These are phyloP conservation scores for Coprinellus aureogranulatus DNA, from an alignment of 768 basidiomycete genomes.

Conservation along the genomic window DNA sequence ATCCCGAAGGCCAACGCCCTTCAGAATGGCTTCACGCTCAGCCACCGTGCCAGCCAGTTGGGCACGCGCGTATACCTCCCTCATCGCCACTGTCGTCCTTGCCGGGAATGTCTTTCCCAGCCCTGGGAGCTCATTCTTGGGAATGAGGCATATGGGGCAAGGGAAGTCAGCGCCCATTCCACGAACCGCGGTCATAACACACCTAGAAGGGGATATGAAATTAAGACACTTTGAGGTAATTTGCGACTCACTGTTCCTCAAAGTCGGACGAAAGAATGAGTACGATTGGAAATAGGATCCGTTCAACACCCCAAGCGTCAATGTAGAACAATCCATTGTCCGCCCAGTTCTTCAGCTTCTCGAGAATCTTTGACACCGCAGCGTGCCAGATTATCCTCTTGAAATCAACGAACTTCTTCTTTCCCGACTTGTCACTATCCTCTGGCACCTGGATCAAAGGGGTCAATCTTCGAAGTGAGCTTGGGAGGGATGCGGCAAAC, in stretches of 20 bases:
- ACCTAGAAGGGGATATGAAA: constrained; percentile 15
- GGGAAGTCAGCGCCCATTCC: constrained; percentile 27
- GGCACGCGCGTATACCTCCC: constrained; percentile 11
- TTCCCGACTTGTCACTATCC: constrained; percentile 26
- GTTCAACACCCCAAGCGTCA: constrained; percentile 16
- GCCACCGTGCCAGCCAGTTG: background rate
- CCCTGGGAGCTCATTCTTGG: constrained; percentile 19
- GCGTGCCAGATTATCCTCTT: constrained; percentile 38
- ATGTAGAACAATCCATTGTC: background rate
- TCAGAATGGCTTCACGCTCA: constrained; percentile 19
- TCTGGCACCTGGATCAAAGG: constrained; percentile 27
- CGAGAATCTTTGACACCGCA: background rate
- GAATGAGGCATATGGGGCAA: constrained; percentile 36
- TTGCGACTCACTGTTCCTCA: constrained; percentile 41
- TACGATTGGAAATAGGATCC: constrained; percentile 33
- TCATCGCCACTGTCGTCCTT: constrained; percentile 15
- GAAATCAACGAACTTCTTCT: constrained; percentile 27
- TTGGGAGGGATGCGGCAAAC: background rate
- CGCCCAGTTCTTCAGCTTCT: background rate
- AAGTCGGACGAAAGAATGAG: constrained; percentile 41
- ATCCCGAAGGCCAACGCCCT: constrained; percentile 18
- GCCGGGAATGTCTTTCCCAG: constrained; percentile 12
- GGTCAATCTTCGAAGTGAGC: background rate
- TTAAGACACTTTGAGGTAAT: background rate
- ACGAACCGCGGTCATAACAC: constrained; percentile 34